Base-by-base conservation (phyloP, 2,329 filamentous ascomycete genomes). In the Truncatella angustata region DNA sequence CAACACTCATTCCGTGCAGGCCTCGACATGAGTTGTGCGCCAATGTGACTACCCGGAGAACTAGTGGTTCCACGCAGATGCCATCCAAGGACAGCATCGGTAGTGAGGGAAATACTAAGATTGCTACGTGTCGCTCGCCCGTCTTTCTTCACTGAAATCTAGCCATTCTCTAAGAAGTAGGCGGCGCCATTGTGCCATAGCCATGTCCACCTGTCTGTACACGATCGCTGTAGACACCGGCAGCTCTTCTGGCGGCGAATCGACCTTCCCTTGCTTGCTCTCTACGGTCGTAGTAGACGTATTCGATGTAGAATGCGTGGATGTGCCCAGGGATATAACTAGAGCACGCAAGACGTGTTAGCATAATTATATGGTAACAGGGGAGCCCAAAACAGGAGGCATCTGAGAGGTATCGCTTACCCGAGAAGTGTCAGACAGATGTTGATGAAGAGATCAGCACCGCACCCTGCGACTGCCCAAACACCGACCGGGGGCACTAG, bases 221-320 rank as follows among this genome's bases (percentile, higher is more conserved):
- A 32, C 81, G 80, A 32, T 88, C 79, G 60, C 84, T 88, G 67
- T 87, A 92, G 16, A 92, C 80, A 24, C 87, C 87, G 0, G 88
- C 84, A 1, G 87, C 87, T 2, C 76, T 78, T 7, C 70, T 63
- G 4, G 75, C 72, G 18, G 78, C 72, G 54, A 77, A 76, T 10
- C 76, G 73, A 4, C 87, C 87, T 30, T 80, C 73, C 42, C 76
- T 71, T 2, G 79, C 77, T 65, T 85, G 80, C 60, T 90, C 85
- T 49, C 78, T 80, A 35, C 87, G 86, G 62, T 90, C 82, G 69
- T 87, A 93, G 73, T 92, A 96, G 56, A 95, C 77, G 67, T 91
- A 95, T 70, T 91, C 84, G 55, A 91, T 60, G 67, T 92, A 94
- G 69, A 92, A 91, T 39, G 88, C 88, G 66, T 91, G 86, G 37